Evolutionary conservation across 2,329 filamentous ascomycete genomes (phyloP).

Genomic region (Scorias spongiosa): DNA sequence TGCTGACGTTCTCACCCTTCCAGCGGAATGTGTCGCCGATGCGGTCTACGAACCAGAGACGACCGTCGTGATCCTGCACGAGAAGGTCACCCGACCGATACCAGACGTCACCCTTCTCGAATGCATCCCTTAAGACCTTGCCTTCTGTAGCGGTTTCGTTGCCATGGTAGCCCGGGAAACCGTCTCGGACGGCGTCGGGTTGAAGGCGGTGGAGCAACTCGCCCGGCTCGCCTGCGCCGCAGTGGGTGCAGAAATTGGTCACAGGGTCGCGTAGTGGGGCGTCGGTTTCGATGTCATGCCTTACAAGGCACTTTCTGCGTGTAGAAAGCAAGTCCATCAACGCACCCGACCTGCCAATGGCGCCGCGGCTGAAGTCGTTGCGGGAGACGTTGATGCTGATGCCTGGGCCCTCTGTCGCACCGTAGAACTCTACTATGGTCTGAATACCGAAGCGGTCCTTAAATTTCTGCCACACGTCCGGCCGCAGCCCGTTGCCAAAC

Average conservation of each 20-base stretch:
- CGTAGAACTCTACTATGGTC: constrained; percentile 24
- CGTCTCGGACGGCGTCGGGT: constrained; percentile 42
- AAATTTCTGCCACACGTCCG: constrained; percentile 74
- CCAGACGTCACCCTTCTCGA: constrained; percentile 62
- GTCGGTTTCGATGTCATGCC: constrained; percentile 58
- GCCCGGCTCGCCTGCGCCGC: constrained; percentile 48
- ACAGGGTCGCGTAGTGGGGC: constrained; percentile 49
- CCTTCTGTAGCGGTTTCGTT: constrained; percentile 54
- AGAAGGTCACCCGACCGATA: constrained; percentile 77
- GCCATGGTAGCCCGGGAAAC: constrained; percentile 71
- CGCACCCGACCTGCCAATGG: constrained; percentile 58
- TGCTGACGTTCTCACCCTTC: constrained; percentile 39
- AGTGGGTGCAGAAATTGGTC: constrained; percentile 52
- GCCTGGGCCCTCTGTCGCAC: constrained; percentile 38
- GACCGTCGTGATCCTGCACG: constrained; percentile 53
- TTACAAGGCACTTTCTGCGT: constrained; percentile 41
- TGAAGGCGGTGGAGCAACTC: constrained; percentile 65
- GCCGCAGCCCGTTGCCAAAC: constrained; percentile 72
- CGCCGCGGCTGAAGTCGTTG: constrained; percentile 60
- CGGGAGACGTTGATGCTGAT: constrained; percentile 58
- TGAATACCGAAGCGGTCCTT: constrained; percentile 49
- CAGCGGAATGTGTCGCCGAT: constrained; percentile 66
- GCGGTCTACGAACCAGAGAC: constrained; percentile 66
- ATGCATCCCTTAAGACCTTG: constrained; percentile 61
- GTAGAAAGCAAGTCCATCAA: constrained; percentile 43